These are phyloP conservation scores for Trametopsis cervina DNA, from an alignment of 768 basidiomycete genomes.

Conservation along the genomic window DNA sequence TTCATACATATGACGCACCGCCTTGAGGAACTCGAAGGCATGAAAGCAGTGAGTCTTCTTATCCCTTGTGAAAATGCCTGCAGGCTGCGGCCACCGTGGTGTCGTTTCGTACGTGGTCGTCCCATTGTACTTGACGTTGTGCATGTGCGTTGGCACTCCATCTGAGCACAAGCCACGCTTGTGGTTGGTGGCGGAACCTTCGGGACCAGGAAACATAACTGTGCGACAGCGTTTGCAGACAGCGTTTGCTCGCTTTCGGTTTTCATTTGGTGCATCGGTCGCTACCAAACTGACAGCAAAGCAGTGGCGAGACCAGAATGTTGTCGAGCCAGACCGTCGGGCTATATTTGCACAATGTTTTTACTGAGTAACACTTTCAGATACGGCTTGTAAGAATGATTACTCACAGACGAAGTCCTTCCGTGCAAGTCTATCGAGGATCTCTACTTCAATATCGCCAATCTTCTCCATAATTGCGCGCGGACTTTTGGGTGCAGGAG, in stretches of 20 bases:
- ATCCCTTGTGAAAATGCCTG: not conserved
- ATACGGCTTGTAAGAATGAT: not conserved
- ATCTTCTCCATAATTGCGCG: not conserved
- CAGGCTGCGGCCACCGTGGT: conserved; percentile 3
- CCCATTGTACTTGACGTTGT: not conserved
- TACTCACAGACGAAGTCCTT: not conserved
- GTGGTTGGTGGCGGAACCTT: conserved; percentile 6
- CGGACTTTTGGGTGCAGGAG: not conserved
- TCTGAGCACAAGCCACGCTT: conserved; percentile 6
- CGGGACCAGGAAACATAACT: conserved; percentile 9
- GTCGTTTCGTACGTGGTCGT: not conserved
- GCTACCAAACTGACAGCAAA: not conserved
- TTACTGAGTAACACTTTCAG: not conserved
- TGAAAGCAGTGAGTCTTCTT: not conserved
- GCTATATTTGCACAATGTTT: not conserved
- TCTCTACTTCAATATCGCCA: not conserved
- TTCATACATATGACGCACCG: not conserved
- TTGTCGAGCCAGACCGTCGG: not conserved
- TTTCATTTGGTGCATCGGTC: not conserved
- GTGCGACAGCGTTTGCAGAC: not conserved
- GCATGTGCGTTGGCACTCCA: not conserved
- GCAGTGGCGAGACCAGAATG: not conserved
- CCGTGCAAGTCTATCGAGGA: not conserved
- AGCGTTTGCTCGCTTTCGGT: not conserved
- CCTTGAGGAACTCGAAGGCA: conserved; percentile 1